Evolutionary conservation across 768 basidiomycete genomes (phyloP).

Genomic region (Boletus bicolor): DNA sequence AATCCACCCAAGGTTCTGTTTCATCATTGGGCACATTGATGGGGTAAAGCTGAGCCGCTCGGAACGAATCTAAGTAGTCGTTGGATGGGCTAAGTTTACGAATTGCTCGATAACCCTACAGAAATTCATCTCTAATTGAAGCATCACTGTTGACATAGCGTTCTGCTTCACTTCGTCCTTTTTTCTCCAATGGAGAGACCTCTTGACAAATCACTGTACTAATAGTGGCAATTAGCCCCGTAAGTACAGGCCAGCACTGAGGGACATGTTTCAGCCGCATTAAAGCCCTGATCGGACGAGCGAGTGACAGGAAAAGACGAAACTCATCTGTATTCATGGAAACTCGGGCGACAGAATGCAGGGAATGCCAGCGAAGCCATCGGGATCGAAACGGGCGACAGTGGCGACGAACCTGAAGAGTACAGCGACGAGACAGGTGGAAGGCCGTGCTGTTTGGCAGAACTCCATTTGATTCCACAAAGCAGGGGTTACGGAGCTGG

Average conservation of each 20-base stretch:
- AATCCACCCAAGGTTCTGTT: conserved; percentile 16
- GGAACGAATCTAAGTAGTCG: neutral
- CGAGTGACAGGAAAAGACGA: conserved; percentile 14
- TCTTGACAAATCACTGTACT: conserved; percentile 9
- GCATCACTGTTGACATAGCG: conserved; percentile 3
- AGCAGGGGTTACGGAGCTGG: neutral
- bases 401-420: neutral
- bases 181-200: neutral
- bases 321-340: conserved; percentile 15
- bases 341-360: conserved; percentile 7
- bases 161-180: neutral
- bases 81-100: neutral
- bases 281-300: conserved; percentile 14
- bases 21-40: conserved; percentile 3
- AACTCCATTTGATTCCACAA: conserved; percentile 1
- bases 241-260: conserved; percentile 9
- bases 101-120: neutral
- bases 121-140: conserved; percentile 1
- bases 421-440: conserved; percentile 3
- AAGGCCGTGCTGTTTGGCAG: conserved; percentile 3
- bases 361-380: conserved; percentile 10
- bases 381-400: conserved; percentile 5
- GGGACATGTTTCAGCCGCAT: conserved; percentile 27
- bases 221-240: neutral
- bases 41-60: conserved; percentile 5